Conservation (phyloP, 2,329 filamentous ascomycete genomes). For the Penicillium paneum region DNA sequence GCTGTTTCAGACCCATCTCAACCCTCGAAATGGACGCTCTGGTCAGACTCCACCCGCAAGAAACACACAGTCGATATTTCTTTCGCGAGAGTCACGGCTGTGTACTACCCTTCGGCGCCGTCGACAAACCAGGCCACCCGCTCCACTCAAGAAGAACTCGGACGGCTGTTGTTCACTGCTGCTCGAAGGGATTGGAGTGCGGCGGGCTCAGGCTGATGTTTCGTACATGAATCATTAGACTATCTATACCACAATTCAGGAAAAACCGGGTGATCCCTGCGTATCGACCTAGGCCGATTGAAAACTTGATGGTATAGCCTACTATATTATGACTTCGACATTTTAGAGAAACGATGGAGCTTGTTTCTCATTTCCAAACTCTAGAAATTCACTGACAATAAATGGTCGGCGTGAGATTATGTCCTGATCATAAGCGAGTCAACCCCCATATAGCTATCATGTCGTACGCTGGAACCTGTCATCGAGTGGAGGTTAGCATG, state of each 20-base stretch:
- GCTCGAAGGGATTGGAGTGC: constrained; percentile 37
- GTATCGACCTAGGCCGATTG: not conserved
- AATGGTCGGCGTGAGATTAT: not conserved
- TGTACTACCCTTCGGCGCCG: constrained; percentile 15
- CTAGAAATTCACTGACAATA: not conserved
- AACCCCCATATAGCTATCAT: not conserved
- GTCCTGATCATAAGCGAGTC: constrained; percentile 5
- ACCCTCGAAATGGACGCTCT: constrained; percentile 12
- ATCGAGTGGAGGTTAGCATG: not conserved
- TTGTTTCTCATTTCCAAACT: not conserved
- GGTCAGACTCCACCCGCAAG: constrained; percentile 21
- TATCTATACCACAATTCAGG: not conserved
- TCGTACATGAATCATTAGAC: not conserved
- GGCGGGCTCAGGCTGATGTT: not conserved
- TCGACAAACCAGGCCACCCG: constrained; percentile 10
- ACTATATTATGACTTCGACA: not conserved
- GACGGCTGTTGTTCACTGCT: constrained; percentile 35
- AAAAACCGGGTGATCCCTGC: not conserved
- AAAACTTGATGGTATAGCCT: not conserved
- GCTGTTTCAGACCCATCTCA: not conserved
- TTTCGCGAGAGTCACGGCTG: constrained; percentile 24
- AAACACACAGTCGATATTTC: constrained; percentile 26
- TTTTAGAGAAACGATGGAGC: not conserved
- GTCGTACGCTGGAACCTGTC: not conserved
- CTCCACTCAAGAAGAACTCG: constrained; percentile 29